Conservation (phyloP, 768 basidiomycete species). For the Hydnomerulius pinastri region DNA sequence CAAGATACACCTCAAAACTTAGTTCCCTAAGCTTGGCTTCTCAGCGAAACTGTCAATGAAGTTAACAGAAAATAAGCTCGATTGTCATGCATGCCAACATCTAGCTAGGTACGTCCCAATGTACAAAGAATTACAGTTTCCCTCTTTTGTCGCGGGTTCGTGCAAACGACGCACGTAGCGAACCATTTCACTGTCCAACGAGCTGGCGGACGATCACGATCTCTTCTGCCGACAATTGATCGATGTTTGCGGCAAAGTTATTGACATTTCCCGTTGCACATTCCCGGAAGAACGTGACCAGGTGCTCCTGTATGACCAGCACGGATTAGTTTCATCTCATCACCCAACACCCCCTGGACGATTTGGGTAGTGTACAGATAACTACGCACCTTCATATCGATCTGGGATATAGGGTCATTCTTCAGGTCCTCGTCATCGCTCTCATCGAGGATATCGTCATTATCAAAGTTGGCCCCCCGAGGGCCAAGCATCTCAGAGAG, state of each 20-base stretch:
- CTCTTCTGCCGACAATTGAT: constrained; percentile 72
- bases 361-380: neutral
- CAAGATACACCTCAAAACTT: no score
- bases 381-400: constrained; percentile 72
- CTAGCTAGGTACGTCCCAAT: constrained; percentile 9
- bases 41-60: no score
- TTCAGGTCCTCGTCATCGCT: constrained; percentile 86
- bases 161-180: neutral
- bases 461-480: constrained; percentile 71
- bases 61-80: no score
- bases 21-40: neutral
- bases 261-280: constrained; percentile 62
- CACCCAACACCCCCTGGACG: constrained; percentile 16
- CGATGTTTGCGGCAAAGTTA: constrained; percentile 63
- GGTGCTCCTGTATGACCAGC: constrained; percentile 51
- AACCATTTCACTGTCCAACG: constrained; percentile 30
- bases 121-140: constrained; percentile 8
- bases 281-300: constrained; percentile 70
- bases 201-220: constrained; percentile 60
- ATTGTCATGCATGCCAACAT: neutral
- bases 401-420: constrained; percentile 81
- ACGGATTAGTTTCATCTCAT: neutral
- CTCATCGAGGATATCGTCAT: constrained; percentile 72
- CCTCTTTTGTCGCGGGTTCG: neutral
- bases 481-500: constrained; percentile 83